Conservation (phyloP, 2,329 filamentous ascomycete genomes). For the Dothidotthia symphoricarpi region DNA sequence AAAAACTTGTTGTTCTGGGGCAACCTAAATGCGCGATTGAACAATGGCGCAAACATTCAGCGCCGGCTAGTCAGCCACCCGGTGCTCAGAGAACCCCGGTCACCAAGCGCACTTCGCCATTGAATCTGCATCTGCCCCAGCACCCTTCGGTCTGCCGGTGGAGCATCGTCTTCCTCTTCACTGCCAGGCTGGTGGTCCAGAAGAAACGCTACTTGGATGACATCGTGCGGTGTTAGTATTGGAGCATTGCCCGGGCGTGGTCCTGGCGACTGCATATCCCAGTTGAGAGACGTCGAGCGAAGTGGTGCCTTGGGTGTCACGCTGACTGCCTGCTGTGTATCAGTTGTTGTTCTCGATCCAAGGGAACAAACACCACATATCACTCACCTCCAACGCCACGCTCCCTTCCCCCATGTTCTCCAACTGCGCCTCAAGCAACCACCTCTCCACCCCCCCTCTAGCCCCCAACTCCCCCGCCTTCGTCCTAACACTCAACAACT, state of each 20-base stretch:
- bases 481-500: constrained; percentile 83
- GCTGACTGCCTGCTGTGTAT: constrained; percentile 36
- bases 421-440: constrained; percentile 87
- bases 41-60: constrained; percentile 21
- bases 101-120: constrained; percentile 89
- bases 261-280: constrained; percentile 48
- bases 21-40: no score
- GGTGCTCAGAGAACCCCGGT: constrained; percentile 81
- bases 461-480: constrained; percentile 69
- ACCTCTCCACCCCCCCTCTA: constrained; percentile 50
- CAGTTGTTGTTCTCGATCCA: constrained; percentile 2
- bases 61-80: constrained; percentile 62
- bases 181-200: constrained; percentile 54
- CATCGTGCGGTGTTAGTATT: constrained; percentile 60
- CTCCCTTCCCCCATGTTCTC: constrained; percentile 88
- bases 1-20: no score
- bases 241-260: constrained; percentile 39
- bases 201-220: constrained; percentile 64
- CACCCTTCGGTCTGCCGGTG: constrained; percentile 49
- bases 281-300: constrained; percentile 55
- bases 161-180: constrained; percentile 45
- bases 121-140: constrained; percentile 82
- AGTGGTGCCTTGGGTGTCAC: constrained; percentile 55
- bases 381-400: constrained; percentile 69
- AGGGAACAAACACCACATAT: constrained; percentile 3